phyloP scores from a whole-genome alignment of 2,329 filamentous ascomycete species.

The Sarocladiaceae sp. region DNA sequence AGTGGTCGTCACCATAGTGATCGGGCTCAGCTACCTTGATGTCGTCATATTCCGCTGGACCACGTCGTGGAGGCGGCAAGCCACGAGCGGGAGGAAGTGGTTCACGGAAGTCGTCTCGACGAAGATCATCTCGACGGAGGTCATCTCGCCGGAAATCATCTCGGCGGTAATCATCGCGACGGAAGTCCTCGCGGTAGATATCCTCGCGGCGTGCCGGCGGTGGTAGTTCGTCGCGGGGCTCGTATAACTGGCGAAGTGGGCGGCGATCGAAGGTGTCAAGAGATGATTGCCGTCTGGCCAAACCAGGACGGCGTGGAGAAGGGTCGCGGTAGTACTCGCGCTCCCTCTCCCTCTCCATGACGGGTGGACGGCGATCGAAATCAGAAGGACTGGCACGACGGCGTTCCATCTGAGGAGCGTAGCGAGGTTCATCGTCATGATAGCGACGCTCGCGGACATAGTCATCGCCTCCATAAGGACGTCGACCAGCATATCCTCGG shows the following conservation, averaged over 20 bases:
- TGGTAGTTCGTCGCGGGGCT: slow-evolving; percentile 53
- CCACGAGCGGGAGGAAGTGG: slow-evolving; percentile 27
- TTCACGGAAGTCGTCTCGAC: slow-evolving; percentile 27
- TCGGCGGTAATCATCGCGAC: slow-evolving; percentile 31
- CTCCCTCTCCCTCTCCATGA: slow-evolving; percentile 51
- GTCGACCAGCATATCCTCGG: slow-evolving; percentile 30
- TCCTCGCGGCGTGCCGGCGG: slow-evolving; percentile 47
- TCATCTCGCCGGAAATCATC: slow-evolving; percentile 41
- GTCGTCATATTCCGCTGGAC: slow-evolving; percentile 46
- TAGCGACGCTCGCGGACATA: slow-evolving; percentile 43
- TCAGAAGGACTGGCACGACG: slow-evolving; percentile 26
- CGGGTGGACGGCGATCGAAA: slow-evolving; percentile 41
- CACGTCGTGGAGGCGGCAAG: slow-evolving; percentile 19
- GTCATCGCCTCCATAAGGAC: slow-evolving; percentile 39
- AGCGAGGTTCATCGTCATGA: slow-evolving; percentile 48
- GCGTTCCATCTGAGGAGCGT: slow-evolving; percentile 24
- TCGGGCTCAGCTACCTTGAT: slow-evolving; percentile 63
- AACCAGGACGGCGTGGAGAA: slow-evolving; percentile 55
- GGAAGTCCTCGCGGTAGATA: slow-evolving; percentile 46
- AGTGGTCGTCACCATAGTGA: slow-evolving; percentile 66
- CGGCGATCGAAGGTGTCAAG: slow-evolving; percentile 83
- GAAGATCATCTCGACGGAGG: slow-evolving; percentile 46
- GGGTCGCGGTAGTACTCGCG: slow-evolving; percentile 39
- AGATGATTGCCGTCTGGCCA: slow-evolving; percentile 78
- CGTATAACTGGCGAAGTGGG: slow-evolving; percentile 44